Percentiles rank a stretch among this genome's conserved stretches.
Conservation (phyloP, 805 yeast genomes). For the Cyberlindnera saturnus region DNA sequence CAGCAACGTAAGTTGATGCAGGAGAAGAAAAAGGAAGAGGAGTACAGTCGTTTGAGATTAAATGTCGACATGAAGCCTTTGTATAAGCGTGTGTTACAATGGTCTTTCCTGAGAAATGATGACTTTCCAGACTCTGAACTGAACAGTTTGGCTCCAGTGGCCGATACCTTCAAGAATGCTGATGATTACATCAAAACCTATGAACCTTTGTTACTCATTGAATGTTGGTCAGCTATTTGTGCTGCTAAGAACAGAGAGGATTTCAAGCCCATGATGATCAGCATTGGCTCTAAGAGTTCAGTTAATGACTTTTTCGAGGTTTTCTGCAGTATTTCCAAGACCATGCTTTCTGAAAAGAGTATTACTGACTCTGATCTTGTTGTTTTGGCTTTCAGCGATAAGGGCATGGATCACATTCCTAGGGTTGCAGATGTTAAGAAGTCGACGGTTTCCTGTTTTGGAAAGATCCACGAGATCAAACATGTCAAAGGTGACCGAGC, state of each 20-base stretch:
- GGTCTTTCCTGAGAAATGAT: slow-evolving; percentile 61
- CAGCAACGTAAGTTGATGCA: slow-evolving; percentile 26
- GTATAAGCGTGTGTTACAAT: slow-evolving; percentile 58
- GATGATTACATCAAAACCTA: slow-evolving; percentile 64
- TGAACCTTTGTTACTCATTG: slow-evolving; percentile 78
- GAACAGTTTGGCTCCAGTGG: slow-evolving; percentile 31
- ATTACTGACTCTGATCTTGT: slow-evolving; percentile 73
- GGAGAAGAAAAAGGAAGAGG: slow-evolving; percentile 53
- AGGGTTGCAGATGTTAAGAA: slow-evolving; percentile 29
- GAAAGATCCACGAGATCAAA: slow-evolving; percentile 72
- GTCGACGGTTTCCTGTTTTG: slow-evolving; percentile 56
- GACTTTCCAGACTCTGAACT: slow-evolving; percentile 55
- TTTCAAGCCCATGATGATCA: slow-evolving; percentile 52
- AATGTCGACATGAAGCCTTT: slow-evolving; percentile 75
- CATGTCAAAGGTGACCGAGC: slow-evolving; percentile 55
- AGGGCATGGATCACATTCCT: slow-evolving; percentile 18
- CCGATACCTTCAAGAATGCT: slow-evolving; percentile 48
- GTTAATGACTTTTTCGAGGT: slow-evolving; percentile 87
- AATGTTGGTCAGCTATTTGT: slow-evolving; percentile 89
- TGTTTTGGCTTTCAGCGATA: slow-evolving; percentile 43
- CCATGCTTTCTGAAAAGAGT: slow-evolving; percentile 42
- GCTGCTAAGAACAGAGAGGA: slow-evolving; percentile 59
- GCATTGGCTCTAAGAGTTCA: slow-evolving; percentile 74
- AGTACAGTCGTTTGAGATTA: slow-evolving; percentile 71
- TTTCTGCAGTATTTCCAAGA: slow-evolving; percentile 60